phyloP scores from a whole-genome alignment of 345 rosid species.

The Hypericum androsaemum region DNA sequence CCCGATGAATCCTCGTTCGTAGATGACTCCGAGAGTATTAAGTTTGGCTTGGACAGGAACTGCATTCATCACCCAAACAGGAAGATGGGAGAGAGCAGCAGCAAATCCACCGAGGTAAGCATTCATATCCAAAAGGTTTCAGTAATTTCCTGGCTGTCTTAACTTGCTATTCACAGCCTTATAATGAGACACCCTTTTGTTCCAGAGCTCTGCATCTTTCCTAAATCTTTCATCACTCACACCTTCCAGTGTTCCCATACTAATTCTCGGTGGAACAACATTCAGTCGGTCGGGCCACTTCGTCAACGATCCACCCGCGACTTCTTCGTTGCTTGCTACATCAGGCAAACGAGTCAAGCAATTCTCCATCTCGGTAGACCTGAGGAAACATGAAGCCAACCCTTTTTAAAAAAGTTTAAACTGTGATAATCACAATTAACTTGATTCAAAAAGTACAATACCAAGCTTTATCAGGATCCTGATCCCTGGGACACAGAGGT shows the following conservation, averaged over 20 bases:
- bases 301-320: slow-evolving; percentile 27
- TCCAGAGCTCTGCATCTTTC: slow-evolving; percentile 27
- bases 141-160: slow-evolving; percentile 30
- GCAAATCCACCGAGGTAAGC: slow-evolving; percentile 41
- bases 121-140: slow-evolving; percentile 45
- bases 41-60: slow-evolving; percentile 30
- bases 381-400: too few species aligned
- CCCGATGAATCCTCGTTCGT: slow-evolving; percentile 43
- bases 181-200: slow-evolving; percentile 31
- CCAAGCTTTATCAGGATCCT: slow-evolving; percentile 37
- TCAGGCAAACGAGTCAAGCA: slow-evolving; percentile 38
- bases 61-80: slow-evolving; percentile 44
- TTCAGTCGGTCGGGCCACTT: slow-evolving; percentile 37
- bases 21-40: slow-evolving; percentile 36
- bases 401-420: too few species aligned
- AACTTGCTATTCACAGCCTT: slow-evolving; percentile 31
- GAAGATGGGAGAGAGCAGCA: slow-evolving; percentile 28
- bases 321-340: slow-evolving; percentile 16
- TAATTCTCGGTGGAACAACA: slow-evolving; percentile 36
- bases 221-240: slow-evolving; percentile 27
- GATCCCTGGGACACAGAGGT: slow-evolving; percentile 17
- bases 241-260: slow-evolving; percentile 31
- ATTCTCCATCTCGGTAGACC: slow-evolving; percentile 38
- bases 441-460: too few species aligned
- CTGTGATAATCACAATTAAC: background rate